Evolutionary conservation across 2,329 filamentous ascomycete genomes (phyloP).

Genomic region (Coniosporium tulheliwenetii): DNA sequence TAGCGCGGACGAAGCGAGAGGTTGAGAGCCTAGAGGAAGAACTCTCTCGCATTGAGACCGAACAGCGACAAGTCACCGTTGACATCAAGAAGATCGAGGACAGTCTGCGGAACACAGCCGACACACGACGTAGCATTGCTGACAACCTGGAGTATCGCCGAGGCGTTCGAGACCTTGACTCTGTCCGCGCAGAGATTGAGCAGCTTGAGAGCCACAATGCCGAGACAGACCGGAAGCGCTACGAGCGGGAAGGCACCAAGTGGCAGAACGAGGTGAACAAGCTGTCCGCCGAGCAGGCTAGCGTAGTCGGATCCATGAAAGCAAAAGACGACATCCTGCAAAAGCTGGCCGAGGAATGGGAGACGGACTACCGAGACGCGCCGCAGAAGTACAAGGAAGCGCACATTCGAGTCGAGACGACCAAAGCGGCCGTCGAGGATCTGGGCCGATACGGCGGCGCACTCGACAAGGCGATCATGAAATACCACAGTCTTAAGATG

Average conservation of each 20-base stretch:
- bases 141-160: conserved; percentile 83
- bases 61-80: conserved; percentile 50
- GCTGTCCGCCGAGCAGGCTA: conserved; percentile 56
- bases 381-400: conserved; percentile 67
- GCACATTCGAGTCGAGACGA: conserved; percentile 80
- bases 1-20: conserved; percentile 53
- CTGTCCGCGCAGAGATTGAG: conserved; percentile 52
- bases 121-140: conserved; percentile 69
- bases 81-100: conserved; percentile 65
- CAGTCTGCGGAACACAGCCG: conserved; percentile 63
- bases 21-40: conserved; percentile 52
- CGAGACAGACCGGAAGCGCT: conserved; percentile 63
- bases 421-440: conserved; percentile 84
- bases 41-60: conserved; percentile 48
- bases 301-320: conserved; percentile 62
- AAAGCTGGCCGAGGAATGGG: conserved; percentile 61
- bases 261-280: conserved; percentile 54
- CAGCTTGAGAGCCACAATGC: conserved; percentile 67
- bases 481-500: conserved; percentile 93
- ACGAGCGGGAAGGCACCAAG: conserved; percentile 50
- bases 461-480: conserved; percentile 93
- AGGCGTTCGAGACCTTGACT: conserved; percentile 51
- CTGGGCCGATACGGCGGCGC: conserved; percentile 68
- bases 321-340: conserved; percentile 70
- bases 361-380: conserved; percentile 75